Percentiles rank a stretch among this genome's conserved stretches.
These are phyloP conservation scores for Xylaria arbuscula DNA, from an alignment of 2,329 filamentous ascomycete genomes.

Conservation along the genomic window DNA sequence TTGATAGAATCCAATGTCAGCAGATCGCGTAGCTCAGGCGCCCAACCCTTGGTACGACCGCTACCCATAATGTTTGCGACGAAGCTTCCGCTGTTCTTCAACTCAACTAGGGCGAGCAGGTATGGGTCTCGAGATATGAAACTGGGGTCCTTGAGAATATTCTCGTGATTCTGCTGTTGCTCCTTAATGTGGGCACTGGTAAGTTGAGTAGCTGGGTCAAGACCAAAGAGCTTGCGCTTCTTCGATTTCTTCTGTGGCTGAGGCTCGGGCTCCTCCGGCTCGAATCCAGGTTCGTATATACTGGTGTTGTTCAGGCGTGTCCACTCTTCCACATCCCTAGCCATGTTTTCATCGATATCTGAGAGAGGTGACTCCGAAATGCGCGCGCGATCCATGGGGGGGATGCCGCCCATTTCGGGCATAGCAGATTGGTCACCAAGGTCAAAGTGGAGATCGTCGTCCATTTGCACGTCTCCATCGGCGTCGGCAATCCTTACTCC, in stretches of 20 bases:
- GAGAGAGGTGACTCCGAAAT: slow-evolving; percentile 78
- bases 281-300: slow-evolving; percentile 70
- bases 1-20: slow-evolving; percentile 87
- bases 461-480: slow-evolving; percentile 73
- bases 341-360: slow-evolving; percentile 73
- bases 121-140: slow-evolving; percentile 90
- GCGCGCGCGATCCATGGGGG: slow-evolving; percentile 64
- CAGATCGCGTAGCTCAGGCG: slow-evolving; percentile 90
- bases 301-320: slow-evolving; percentile 65
- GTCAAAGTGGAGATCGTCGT: slow-evolving; percentile 73
- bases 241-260: slow-evolving; percentile 79
- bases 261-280: slow-evolving; percentile 69
- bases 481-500: slow-evolving; percentile 70
- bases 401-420: slow-evolving; percentile 60
- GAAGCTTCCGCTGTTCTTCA: slow-evolving; percentile 92
- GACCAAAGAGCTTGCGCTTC: slow-evolving; percentile 82
- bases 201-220: slow-evolving; percentile 84
- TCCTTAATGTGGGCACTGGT: slow-evolving; percentile 82
- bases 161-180: slow-evolving; percentile 85
- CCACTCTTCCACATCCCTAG: slow-evolving; percentile 70
- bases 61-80: slow-evolving; percentile 88
- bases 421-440: slow-evolving; percentile 69
- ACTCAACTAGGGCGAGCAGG: slow-evolving; percentile 86
- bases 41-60: slow-evolving; percentile 82
- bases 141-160: slow-evolving; percentile 83